Evolutionary conservation across 2,329 filamentous ascomycete genomes (phyloP), one percentile per base, ranked within the genome.

Genomic region (Fusarium tanahbumbuense): DNA sequence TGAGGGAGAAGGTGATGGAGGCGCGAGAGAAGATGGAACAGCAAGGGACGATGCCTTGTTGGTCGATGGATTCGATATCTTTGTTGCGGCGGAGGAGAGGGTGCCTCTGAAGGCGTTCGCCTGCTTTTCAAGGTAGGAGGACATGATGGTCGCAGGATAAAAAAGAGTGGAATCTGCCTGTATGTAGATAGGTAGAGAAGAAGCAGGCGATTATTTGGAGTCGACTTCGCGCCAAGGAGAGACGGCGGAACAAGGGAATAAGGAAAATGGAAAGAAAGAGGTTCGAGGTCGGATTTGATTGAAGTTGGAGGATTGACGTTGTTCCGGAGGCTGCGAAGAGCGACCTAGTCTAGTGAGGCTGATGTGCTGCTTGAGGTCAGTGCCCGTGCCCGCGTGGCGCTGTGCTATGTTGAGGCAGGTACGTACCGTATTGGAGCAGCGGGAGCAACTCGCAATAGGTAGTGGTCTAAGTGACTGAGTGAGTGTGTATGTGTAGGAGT

Each of bases 71-170:
- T 85, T 86, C 58, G 83, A 84, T 71, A 93, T 82, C 76, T 91
- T 91, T 54, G 87, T 82, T 22, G 90, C 88, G n/a, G 88, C 89
- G 54, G 88, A 85, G 62, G 88, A 83, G 62, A 91, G 86, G 68
- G 85, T 86, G 74, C 85, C 88, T 74, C 84, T 88, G 81, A 91
- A 89, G 73, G 82, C 85, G 60, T 86, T 88, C 70, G 89, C 85
- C 79, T 91, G 88, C 73, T 88, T 89, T 73, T 91, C 88, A 65
- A 92, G 85, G 73, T 88, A 90, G 50, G 80, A 81, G 60, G 88
- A 89, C 87, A 89, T 91, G 74, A 56, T 81, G 78, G 73, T 56
- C 80, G 78, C 75, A n/a, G 11, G 22, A 41, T 68, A 54, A 68
- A 49, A 48, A 52, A 37, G 57, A 71, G 47, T 37, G 56, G 32